phyloP scores from a whole-genome alignment of 495 filamentous ascomycete genomes.

The Cairneyella variabilis region DNA sequence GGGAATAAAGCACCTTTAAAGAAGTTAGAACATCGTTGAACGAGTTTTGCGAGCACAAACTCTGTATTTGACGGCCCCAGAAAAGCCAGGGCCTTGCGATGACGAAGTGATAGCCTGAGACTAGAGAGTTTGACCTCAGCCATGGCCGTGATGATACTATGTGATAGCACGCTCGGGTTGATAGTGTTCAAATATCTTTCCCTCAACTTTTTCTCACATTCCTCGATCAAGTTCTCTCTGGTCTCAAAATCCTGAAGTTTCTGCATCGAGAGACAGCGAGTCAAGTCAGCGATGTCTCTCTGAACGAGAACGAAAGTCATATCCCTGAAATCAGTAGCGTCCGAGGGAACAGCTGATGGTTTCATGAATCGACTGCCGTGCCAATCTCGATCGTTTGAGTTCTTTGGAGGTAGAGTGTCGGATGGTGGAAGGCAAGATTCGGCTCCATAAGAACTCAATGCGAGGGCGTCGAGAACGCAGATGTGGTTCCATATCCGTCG shows the following conservation, averaged over 20 bases:
- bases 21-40: background rate
- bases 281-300: constrained; percentile 3
- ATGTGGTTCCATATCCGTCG: constrained; percentile 24
- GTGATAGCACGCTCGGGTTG: background rate
- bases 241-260: constrained; percentile 1
- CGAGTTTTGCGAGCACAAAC: background rate
- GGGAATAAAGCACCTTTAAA: constrained; percentile 7
- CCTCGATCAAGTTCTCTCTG: background rate
- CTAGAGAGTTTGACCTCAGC: too few relatives aligned
- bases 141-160: background rate
- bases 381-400: constrained; percentile 22
- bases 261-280: background rate
- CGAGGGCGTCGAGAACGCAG: constrained; percentile 13
- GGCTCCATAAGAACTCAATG: constrained; percentile 14
- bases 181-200: constrained; percentile 4
- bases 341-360: constrained; percentile 13
- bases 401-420: constrained; percentile 14
- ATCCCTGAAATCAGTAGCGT: constrained; percentile 14
- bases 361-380: constrained; percentile 17
- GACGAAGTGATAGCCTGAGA: too few relatives aligned
- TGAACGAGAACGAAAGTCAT: constrained; percentile 17
- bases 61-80: background rate
- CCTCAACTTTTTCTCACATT: background rate
- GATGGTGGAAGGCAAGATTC: constrained; percentile 21
- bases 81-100: constrained; percentile 3